These are phyloP conservation scores for Abelmoschus esculentus DNA, from an alignment of 345 rosid species.

Conservation along the genomic window DNA sequence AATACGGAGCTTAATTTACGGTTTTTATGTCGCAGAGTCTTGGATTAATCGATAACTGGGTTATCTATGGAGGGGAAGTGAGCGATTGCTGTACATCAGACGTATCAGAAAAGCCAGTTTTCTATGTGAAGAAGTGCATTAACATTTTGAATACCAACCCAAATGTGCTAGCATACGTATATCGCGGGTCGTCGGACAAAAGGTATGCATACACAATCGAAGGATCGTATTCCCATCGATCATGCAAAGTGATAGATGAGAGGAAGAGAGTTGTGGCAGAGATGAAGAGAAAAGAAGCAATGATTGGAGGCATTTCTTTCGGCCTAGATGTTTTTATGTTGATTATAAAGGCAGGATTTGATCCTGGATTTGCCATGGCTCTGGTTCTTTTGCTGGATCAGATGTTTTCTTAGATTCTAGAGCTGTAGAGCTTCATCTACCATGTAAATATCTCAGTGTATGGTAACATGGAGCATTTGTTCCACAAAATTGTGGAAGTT, in stretches of 20 bases:
- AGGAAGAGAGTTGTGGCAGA: slow-evolving; percentile 52
- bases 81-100: slow-evolving; percentile 1
- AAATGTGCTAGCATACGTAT: slow-evolving; percentile 39
- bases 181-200: slow-evolving; percentile 25
- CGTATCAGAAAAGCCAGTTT: slow-evolving; percentile 36
- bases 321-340: slow-evolving; percentile 68
- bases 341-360: slow-evolving; percentile 45
- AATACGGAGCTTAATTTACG: neutral
- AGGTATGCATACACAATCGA: slow-evolving; percentile 38
- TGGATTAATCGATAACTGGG: slow-evolving; percentile 40
- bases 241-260: slow-evolving; percentile 57
- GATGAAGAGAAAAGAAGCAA: slow-evolving; percentile 60
- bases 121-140: slow-evolving; percentile 42
- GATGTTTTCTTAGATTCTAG: slow-evolving; percentile 46
- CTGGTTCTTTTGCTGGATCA: slow-evolving; percentile 69
- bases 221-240: slow-evolving; percentile 61
- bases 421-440: neutral
- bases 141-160: slow-evolving; percentile 26
- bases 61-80: slow-evolving; percentile 53
- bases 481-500: neutral
- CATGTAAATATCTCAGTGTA: neutral
- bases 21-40: slow-evolving; percentile 33
- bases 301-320: slow-evolving; percentile 36
- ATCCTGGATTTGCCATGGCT: slow-evolving; percentile 72
- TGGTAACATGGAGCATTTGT: neutral